Percentiles rank a stretch among this genome's conserved stretches.
These are phyloP conservation scores for Trichoderma brevicompactum DNA, from an alignment of 2,329 filamentous ascomycete species.

Conservation along the genomic window DNA sequence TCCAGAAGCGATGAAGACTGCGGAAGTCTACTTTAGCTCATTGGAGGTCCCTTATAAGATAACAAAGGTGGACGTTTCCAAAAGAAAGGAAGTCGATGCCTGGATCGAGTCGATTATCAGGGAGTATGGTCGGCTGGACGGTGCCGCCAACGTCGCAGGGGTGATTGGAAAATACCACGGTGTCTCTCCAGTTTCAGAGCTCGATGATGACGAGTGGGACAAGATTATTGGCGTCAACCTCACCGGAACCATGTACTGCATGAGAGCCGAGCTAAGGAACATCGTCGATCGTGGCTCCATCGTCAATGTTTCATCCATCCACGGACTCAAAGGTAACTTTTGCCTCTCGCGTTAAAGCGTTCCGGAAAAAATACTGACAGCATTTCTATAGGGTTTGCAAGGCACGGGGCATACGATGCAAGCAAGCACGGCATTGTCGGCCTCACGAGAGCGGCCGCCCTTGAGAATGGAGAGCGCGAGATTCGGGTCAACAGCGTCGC, in stretches of 20 bases:
- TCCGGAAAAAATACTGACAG: background rate
- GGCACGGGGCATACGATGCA: conserved; percentile 41
- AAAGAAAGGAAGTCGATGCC: conserved; percentile 51
- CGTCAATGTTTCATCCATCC: conserved; percentile 60
- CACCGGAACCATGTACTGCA: conserved; percentile 54
- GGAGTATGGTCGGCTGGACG: conserved; percentile 55
- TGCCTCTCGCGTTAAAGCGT: background rate
- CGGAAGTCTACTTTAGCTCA: conserved; percentile 39
- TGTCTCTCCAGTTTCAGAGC: conserved; percentile 45
- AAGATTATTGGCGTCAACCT: conserved; percentile 52
- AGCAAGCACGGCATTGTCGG: conserved; percentile 45
- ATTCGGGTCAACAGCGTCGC: conserved; percentile 52
- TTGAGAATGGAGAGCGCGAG: conserved; percentile 46
- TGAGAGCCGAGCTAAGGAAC: conserved; percentile 49
- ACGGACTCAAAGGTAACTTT: conserved; percentile 46
- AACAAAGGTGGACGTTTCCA: conserved; percentile 52
- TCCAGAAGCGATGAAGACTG: conserved; percentile 38
- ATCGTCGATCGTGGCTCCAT: conserved; percentile 59
- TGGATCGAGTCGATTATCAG: conserved; percentile 53
- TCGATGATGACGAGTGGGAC: conserved; percentile 53
- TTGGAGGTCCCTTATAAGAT: conserved; percentile 39
- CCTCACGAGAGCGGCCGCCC: conserved; percentile 40
- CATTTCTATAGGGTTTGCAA: conserved; percentile 37
- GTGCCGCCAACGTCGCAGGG: conserved; percentile 59
- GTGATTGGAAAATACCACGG: conserved; percentile 52